Percentiles rank a stretch among this genome's conserved stretches.
Evolutionary conservation across 345 rosid species (phyloP).

Genomic region (Populus tremula): DNA sequence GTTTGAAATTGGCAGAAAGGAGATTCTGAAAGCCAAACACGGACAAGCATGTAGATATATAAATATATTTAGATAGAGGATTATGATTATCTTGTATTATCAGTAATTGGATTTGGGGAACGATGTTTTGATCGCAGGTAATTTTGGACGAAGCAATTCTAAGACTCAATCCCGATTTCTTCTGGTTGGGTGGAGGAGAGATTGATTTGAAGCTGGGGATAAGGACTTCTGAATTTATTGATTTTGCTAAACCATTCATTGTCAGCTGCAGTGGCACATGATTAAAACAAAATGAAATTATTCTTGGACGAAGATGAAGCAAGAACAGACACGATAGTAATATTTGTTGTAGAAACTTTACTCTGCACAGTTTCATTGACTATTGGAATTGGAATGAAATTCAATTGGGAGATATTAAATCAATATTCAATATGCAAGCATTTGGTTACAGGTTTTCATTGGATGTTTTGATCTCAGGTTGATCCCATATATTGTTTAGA

Average conservation of each 20-base stretch:
- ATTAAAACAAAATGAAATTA: slow-evolving; percentile 9
- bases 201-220: slow-evolving; percentile 85
- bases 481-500: too few relatives aligned
- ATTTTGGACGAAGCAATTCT: slow-evolving; percentile 85
- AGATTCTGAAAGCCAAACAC: neutral
- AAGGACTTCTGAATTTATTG: slow-evolving; percentile 63
- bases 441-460: too few relatives aligned
- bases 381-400: neutral
- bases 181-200: slow-evolving; percentile 98
- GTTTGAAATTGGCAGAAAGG: neutral
- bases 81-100: neutral
- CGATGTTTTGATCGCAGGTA: slow-evolving; percentile 54
- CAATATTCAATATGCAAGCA: too few relatives aligned
- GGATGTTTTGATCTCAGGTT: too few relatives aligned
- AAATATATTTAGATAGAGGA: neutral
- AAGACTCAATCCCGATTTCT: slow-evolving; percentile 68
- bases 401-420: neutral
- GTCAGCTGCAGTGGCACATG: slow-evolving; percentile 54
- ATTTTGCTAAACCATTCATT: slow-evolving; percentile 67
- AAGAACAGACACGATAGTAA: neutral
- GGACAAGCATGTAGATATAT: neutral
- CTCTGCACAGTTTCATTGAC: neutral
- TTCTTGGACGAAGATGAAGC: neutral
- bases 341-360: neutral
- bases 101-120: neutral